Base-by-base conservation (phyloP, 202 grass and related monocot genomes). In the Dendrocalamus latiflorus region DNA sequence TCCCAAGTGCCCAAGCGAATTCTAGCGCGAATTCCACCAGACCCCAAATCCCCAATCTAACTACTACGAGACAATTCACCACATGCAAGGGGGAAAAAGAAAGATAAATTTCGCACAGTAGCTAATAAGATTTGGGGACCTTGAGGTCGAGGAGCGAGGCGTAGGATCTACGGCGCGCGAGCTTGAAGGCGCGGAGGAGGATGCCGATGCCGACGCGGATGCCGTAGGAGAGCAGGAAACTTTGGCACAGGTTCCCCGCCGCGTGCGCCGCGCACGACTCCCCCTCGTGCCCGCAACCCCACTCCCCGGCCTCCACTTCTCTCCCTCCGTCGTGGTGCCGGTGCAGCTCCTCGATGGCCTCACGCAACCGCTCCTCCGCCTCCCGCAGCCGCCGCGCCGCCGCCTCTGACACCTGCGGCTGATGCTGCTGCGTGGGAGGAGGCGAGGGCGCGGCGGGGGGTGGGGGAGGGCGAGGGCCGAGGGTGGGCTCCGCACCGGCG, bases 151-250 rank as follows among this genome's bases (percentile, higher is more conserved):
- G 87, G 9, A 98, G 89, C 9, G 93, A 93, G 33, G 77, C 89
- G 63, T 92, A 98, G 64, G 93, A 98, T 58, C 86, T 84, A 36
- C 96, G 85, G 53, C 91, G 89, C 38, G 84, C 91, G 77, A 98
- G 96, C 87, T 98, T 98, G 75, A 98, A 98, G 17, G 96, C 96
- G 55, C 96, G 91, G 14, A 98, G 89, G 70, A 98, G 89, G 81
- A 95, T 95, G 69, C 96, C 96, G 57, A 98, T 98, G 75, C 96
- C 96, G 71, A 98, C 96, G 79, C 96, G 90, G 68, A 98, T 89
- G 50, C 93, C 96, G 77, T 95, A 98, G 28, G 93, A 95, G 59
- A 98, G 89, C 37, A 98, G 88, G 75, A 98, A 98, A 70, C 83
- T 98, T 89, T 98, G 96, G 83, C 96, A 98, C 6, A 98, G 72